These are phyloP conservation scores for Puccinia hordei DNA, from an alignment of 1,284 basidiomycete species.

Conservation along the genomic window DNA sequence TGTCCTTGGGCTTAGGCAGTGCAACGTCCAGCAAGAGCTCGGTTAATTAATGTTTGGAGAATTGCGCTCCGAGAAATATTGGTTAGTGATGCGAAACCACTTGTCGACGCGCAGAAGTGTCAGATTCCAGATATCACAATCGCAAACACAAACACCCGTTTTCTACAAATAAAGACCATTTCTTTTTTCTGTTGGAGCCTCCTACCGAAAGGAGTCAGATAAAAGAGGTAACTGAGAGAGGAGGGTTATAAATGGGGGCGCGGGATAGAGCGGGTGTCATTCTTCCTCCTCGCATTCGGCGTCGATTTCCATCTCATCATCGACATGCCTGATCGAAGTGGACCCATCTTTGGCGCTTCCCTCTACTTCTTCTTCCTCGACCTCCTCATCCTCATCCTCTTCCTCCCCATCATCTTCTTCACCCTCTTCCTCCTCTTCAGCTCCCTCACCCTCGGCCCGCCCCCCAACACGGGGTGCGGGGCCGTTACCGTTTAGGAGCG, in stretches of 20 bases:
- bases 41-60: no score
- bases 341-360: constrained; percentile 21
- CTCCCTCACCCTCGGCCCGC: constrained; percentile 13
- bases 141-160: neutral
- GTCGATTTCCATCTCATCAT: constrained; percentile 30
- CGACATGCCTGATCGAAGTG: neutral
- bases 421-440: constrained; percentile 45
- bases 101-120: neutral
- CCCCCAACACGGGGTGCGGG: no score
- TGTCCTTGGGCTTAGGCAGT: no score
- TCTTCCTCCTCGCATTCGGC: constrained; percentile 30
- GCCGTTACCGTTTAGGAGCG: constrained; percentile 31
- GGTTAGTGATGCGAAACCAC: no score
- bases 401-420: constrained; percentile 48
- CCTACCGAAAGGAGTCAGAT: neutral
- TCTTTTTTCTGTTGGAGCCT: neutral
- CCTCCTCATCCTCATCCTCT: constrained; percentile 50
- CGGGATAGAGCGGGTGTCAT: neutral
- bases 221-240: neutral
- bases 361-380: constrained; percentile 46
- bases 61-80: no score
- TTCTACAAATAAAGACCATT: neutral
- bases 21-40: no score
- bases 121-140: neutral
- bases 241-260: neutral